Conservation (phyloP, 2,329 filamentous ascomycete genomes). For the Aspergillus cejpii region DNA sequence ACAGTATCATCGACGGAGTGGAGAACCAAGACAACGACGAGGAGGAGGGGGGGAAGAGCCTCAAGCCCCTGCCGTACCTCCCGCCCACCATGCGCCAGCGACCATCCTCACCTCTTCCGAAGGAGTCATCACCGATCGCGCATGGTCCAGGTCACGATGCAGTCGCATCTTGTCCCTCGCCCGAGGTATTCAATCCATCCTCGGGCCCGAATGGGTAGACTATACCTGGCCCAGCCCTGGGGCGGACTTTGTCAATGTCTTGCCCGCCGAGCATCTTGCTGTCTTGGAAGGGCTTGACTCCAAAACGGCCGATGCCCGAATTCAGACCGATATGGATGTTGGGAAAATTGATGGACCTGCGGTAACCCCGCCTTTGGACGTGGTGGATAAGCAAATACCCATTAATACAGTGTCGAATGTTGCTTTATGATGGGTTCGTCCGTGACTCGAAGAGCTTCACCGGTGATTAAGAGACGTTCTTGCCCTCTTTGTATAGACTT, state of each 20-base stretch:
- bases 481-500: not conserved
- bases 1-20: conserved; percentile 45
- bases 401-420: conserved; percentile 5
- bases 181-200: conserved; percentile 33
- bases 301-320: conserved; percentile 1
- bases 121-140: conserved; percentile 33
- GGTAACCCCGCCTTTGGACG: conserved; percentile 31
- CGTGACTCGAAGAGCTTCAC: not conserved
- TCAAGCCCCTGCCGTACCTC: conserved; percentile 6
- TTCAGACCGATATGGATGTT: not conserved
- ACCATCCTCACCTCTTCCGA: conserved; percentile 34
- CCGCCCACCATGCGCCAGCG: conserved; percentile 11
- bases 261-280: conserved; percentile 26
- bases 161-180: conserved; percentile 32
- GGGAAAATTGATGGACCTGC: conserved; percentile 11
- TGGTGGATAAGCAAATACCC: conserved; percentile 19
- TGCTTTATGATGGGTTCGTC: conserved; percentile 3
- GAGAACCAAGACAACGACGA: conserved; percentile 35
- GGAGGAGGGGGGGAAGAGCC: conserved; percentile 5
- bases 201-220: conserved; percentile 41
- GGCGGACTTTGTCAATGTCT: conserved; percentile 37
- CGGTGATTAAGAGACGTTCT: too few species aligned
- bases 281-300: conserved; percentile 4
- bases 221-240: conserved; percentile 42
- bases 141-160: conserved; percentile 34